phyloP scores from a whole-genome alignment of 2,329 filamentous ascomycete species.

The Calonectria pteridis region DNA sequence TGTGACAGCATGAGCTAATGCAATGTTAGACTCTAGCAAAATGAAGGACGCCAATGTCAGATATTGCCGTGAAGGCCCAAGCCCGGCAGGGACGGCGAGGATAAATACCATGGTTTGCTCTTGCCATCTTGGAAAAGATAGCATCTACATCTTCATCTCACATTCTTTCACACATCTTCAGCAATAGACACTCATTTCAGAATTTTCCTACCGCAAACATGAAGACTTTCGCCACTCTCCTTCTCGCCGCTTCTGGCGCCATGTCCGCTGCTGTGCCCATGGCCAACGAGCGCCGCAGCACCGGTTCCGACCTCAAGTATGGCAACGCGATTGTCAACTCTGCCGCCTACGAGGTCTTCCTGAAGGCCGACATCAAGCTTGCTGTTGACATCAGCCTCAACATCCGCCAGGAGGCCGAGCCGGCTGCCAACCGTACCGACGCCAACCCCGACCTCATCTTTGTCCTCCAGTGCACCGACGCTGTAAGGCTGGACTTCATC shows the following conservation, averaged over 20 bases:
- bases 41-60: not conserved
- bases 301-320: not conserved
- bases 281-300: not conserved
- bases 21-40: not conserved
- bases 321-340: not conserved
- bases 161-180: not conserved
- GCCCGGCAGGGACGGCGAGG: no score
- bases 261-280: not conserved
- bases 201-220: not conserved
- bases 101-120: not conserved
- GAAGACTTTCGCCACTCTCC: constrained; percentile 1
- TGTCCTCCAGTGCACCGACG: not conserved
- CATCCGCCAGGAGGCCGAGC: not conserved
- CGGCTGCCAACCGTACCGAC: not conserved
- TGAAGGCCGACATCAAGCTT: not conserved
- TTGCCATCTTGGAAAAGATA: not conserved
- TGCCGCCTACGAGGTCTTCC: not conserved
- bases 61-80: not conserved
- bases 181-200: not conserved
- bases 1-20: not conserved
- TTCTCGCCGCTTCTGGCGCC: not conserved
- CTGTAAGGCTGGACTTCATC: not conserved
- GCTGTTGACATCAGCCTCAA: not conserved
- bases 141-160: not conserved
- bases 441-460: constrained; percentile 2